Conservation (phyloP, 495 filamentous ascomycete species). For the Tuber magnatum region DNA sequence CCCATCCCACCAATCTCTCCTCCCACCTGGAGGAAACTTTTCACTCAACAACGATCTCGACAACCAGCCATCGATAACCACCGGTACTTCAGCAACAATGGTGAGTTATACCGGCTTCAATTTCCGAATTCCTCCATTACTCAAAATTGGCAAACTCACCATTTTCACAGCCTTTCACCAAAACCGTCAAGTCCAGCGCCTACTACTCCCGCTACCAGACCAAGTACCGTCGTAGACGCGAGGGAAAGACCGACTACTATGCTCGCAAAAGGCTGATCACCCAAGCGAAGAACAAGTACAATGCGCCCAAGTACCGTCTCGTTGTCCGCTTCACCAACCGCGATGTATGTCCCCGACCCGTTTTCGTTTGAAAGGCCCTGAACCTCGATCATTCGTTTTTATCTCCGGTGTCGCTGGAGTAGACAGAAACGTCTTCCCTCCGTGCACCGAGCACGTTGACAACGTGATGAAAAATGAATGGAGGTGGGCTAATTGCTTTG, state of each 20-base stretch:
- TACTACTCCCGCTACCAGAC: slow-evolving; percentile 98
- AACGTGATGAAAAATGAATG: slow-evolving; percentile 28
- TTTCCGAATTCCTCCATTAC: background rate
- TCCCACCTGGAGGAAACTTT: background rate
- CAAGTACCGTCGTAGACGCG: slow-evolving; percentile 96
- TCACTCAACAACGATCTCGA: background rate
- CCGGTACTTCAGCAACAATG: background rate
- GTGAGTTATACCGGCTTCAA: background rate
- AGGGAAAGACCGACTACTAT: slow-evolving; percentile 99
- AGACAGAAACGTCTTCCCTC: slow-evolving; percentile 23
- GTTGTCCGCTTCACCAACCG: slow-evolving; percentile 99
- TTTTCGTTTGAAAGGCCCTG: slow-evolving; percentile 10
- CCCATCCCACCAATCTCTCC: background rate
- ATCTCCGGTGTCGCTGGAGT: slow-evolving; percentile 7
- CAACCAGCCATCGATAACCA: background rate
- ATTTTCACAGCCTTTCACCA: slow-evolving; percentile 71
- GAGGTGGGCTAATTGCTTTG: slow-evolving; percentile 27
- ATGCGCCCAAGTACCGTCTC: slow-evolving; percentile 97
- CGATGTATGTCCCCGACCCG: slow-evolving; percentile 48
- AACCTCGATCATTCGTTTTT: slow-evolving; percentile 33
- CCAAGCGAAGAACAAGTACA: slow-evolving; percentile 99
- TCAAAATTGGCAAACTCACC: background rate
- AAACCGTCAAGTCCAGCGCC: slow-evolving; percentile 89
- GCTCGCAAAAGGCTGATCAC: slow-evolving; percentile 98
- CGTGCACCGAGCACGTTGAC: slow-evolving; percentile 10